These are phyloP conservation scores for Corinectria fuckeliana DNA, from an alignment of 2,329 filamentous ascomycete species.

Conservation along the genomic window DNA sequence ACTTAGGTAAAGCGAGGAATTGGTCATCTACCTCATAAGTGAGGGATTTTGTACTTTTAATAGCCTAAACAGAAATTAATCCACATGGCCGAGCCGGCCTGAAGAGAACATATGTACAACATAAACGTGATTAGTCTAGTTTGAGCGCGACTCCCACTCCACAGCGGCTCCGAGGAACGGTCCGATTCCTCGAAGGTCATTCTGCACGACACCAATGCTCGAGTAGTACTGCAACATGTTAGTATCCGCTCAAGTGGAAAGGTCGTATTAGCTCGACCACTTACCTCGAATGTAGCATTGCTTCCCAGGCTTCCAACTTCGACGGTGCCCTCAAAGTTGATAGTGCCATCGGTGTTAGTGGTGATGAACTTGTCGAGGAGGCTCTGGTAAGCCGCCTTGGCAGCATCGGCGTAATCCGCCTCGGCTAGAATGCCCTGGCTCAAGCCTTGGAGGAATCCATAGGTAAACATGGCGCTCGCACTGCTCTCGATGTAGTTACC, in stretches of 20 bases:
- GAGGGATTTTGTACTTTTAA: background rate
- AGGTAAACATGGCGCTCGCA: conserved; percentile 64
- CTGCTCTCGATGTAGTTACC: conserved; percentile 69
- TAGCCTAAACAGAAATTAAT: background rate
- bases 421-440: conserved; percentile 38
- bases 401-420: conserved; percentile 26
- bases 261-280: conserved; percentile 9
- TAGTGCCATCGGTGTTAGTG: conserved; percentile 53
- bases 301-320: conserved; percentile 57
- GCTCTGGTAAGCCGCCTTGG: conserved; percentile 40
- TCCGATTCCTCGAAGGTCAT: conserved; percentile 40
- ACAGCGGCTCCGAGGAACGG: conserved; percentile 39
- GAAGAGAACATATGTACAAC: background rate
- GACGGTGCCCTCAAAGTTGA: conserved; percentile 60
- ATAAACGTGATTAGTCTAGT: background rate
- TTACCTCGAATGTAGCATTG: conserved; percentile 57
- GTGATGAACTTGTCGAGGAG: conserved; percentile 54
- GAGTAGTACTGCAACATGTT: conserved; percentile 36
- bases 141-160: conserved; percentile 36
- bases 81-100: background rate
- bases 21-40: background rate
- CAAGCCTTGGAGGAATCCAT: conserved; percentile 55
- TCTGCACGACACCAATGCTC: conserved; percentile 33
- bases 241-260: background rate
- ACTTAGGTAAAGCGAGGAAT: background rate